A percentile compares a stretch with the other conserved stretches of the same genome.
Conservation (phyloP, 2,329 filamentous ascomycete species). For the Fusarium sp. region DNA sequence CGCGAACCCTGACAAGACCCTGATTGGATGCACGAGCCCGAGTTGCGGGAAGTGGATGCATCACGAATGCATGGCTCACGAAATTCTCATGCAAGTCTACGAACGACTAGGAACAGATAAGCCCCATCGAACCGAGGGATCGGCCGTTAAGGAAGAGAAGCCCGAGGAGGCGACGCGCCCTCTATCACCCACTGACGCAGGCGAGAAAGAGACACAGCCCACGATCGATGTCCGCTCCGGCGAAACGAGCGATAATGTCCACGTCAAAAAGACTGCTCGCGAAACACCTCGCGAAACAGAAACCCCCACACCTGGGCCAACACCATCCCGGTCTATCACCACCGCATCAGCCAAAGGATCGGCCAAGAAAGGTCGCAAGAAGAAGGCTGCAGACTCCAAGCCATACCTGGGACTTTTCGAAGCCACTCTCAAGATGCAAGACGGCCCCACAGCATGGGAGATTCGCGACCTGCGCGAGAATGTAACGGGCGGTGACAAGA, state of each 20-base stretch:
- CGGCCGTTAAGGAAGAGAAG: conserved; percentile 51
- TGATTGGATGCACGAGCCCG: conserved; percentile 65
- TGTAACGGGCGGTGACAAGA: conserved; percentile 58
- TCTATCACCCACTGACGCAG: conserved; percentile 60
- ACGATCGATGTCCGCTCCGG: conserved; percentile 62
- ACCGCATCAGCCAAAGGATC: conserved; percentile 39
- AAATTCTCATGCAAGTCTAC: conserved; percentile 60
- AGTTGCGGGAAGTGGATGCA: conserved; percentile 70
- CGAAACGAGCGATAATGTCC: conserved; percentile 50
- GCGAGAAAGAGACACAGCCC: conserved; percentile 58
- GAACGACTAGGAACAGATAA: conserved; percentile 59
- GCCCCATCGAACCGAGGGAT: conserved; percentile 54
- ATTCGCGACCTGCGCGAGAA: conserved; percentile 60
- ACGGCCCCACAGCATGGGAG: conserved; percentile 58
- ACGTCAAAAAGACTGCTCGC: conserved; percentile 47
- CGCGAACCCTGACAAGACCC: conserved; percentile 67
- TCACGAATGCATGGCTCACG: conserved; percentile 67
- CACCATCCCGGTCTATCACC: conserved; percentile 35
- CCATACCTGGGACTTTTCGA: conserved; percentile 63
- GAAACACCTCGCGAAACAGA: conserved; percentile 44
- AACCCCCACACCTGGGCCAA: conserved; percentile 44
- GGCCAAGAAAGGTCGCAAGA: conserved; percentile 50
- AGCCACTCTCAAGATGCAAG: conserved; percentile 57
- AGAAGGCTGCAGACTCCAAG: conserved; percentile 49
- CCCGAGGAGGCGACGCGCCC: conserved; percentile 50